Conservation (phyloP, 164 flowering plant genomes). For the Cinnamomum micranthum region DNA sequence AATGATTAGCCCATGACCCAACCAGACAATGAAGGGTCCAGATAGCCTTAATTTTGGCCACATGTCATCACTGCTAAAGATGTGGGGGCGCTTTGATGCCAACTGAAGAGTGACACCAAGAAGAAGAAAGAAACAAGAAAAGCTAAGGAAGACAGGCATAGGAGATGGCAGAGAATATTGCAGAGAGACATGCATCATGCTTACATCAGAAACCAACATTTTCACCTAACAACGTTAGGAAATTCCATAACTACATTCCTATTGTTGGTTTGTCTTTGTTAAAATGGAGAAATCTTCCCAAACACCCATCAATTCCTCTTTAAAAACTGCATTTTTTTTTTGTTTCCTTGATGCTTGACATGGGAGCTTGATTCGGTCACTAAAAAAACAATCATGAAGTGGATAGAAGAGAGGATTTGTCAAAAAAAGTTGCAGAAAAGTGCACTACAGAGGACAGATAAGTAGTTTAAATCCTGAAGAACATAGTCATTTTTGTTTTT, state of each 20-base stretch:
- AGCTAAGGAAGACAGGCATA: neutral
- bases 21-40: too few species aligned
- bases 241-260: too few species aligned
- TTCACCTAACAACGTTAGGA: too few species aligned
- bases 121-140: neutral
- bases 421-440: neutral
- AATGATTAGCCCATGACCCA: too few species aligned
- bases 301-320: constrained; percentile 21
- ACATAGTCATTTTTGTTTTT: too few species aligned
- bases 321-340: constrained; percentile 17
- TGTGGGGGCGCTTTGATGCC: too few species aligned
- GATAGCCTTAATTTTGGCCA: too few species aligned
- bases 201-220: too few species aligned
- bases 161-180: too few species aligned
- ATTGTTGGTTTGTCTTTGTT: neutral
- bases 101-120: too few species aligned
- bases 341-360: constrained; percentile 60
- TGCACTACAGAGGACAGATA: neutral
- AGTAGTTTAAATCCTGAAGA: neutral
- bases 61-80: too few species aligned
- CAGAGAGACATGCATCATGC: too few species aligned
- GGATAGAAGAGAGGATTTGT: constrained; percentile 14
- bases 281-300: neutral
- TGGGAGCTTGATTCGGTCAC: constrained; percentile 31
- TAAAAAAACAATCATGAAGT: constrained; percentile 14